Evolutionary conservation across 2,329 filamentous ascomycete genomes (phyloP).

Genomic region (Cadophora luteo-olivacea): DNA sequence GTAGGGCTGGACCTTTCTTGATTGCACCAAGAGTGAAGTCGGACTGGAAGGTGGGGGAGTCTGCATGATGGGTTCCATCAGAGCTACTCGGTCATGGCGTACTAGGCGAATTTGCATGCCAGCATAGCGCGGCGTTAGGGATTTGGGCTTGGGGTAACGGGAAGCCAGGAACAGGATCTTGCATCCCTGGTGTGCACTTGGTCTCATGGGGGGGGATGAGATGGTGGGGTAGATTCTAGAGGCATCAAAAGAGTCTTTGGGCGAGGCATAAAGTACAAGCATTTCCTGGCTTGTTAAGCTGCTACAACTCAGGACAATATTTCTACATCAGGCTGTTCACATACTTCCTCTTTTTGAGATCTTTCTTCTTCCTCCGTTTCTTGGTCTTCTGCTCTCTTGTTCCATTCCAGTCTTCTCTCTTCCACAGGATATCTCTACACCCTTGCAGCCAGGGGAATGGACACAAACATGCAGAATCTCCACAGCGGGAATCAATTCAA

Average conservation of each 20-base stretch:
- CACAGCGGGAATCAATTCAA: slow-evolving; percentile 1
- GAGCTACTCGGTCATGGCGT: neutral
- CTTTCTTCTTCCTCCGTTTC: neutral
- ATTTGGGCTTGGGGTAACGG: neutral
- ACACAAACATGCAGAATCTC: neutral
- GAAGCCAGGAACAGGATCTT: neutral
- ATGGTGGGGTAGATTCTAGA: neutral
- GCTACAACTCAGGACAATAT: neutral
- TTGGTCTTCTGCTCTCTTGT: neutral
- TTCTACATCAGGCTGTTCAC: neutral
- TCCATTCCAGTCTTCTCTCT: neutral
- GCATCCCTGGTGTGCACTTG: neutral
- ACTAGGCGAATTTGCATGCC: neutral
- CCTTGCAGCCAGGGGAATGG: neutral
- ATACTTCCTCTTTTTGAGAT: neutral
- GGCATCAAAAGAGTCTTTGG: neutral
- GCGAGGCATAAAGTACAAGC: neutral
- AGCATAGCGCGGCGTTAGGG: slow-evolving; percentile 37
- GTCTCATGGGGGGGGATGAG: neutral
- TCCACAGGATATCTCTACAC: neutral
- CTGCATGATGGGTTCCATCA: neutral
- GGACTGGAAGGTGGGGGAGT: neutral
- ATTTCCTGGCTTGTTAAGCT: neutral
- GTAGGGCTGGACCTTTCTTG: slow-evolving; percentile 24
- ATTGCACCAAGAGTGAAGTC: neutral